Evolutionary conservation across 805 yeast genomes (phyloP).

Genomic region (Candida boidinii): DNA sequence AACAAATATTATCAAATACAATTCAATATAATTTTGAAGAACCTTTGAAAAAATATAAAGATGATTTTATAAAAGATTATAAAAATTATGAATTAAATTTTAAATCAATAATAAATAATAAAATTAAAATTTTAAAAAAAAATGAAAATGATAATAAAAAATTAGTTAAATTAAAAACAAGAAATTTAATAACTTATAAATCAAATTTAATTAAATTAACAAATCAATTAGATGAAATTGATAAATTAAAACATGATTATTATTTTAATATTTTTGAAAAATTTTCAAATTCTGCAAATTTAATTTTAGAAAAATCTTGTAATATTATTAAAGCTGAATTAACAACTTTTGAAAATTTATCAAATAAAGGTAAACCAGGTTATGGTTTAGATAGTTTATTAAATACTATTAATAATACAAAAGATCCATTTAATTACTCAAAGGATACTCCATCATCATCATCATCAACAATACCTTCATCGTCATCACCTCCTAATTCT

Average conservation of each 20-base stretch:
- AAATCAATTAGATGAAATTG: slow-evolving; percentile 70
- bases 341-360: slow-evolving; percentile 72
- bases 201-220: slow-evolving; percentile 61
- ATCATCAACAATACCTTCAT: slow-evolving; percentile 12
- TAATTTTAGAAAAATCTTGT: slow-evolving; percentile 47
- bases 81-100: slow-evolving; percentile 43
- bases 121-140: slow-evolving; percentile 42
- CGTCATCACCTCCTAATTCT: too few species aligned
- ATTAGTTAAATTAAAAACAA: slow-evolving; percentile 48
- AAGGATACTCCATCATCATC: too few species aligned
- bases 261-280: slow-evolving; percentile 55
- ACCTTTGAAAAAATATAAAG: slow-evolving; percentile 40
- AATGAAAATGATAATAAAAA: slow-evolving; percentile 56
- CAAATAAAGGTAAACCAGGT: slow-evolving; percentile 80
- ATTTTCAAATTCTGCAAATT: slow-evolving; percentile 53
- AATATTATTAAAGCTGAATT: slow-evolving; percentile 70
- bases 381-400: slow-evolving; percentile 64
- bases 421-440: slow-evolving; percentile 12
- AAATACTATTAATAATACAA: slow-evolving; percentile 2
- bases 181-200: slow-evolving; percentile 63
- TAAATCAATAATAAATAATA: slow-evolving; percentile 41
- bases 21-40: slow-evolving; percentile 45
- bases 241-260: slow-evolving; percentile 64
- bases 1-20: slow-evolving; percentile 55
- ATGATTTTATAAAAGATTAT: slow-evolving; percentile 34